phyloP scores from a whole-genome alignment of 306 rosid species.

The Cotoneaster glaucophyllus region DNA sequence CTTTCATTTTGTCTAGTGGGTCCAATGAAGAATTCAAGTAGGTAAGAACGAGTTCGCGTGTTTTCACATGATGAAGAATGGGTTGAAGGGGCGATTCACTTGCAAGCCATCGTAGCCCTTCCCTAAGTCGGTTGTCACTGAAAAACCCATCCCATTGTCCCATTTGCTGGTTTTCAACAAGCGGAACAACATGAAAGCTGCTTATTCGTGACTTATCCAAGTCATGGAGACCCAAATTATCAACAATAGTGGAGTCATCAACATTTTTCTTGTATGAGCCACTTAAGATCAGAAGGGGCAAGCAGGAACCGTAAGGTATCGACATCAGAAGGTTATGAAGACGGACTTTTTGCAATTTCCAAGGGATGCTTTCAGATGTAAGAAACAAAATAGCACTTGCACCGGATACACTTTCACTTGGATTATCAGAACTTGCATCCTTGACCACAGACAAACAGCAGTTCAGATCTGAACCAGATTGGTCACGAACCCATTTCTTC shows the following conservation, averaged over 20 bases:
- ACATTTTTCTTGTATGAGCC: conserved; percentile 25
- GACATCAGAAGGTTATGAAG: conserved; percentile 63
- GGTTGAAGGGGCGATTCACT: conserved; percentile 73
- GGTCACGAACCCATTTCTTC: conserved; percentile 61
- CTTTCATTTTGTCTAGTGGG: conserved; percentile 29
- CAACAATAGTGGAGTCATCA: conserved; percentile 34
- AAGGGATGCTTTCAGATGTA: conserved; percentile 53
- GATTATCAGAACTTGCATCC: conserved; percentile 42
- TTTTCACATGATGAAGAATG: conserved; percentile 34
- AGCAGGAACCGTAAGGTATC: conserved; percentile 61
- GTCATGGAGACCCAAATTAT: conserved; percentile 55
- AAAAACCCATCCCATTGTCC: conserved; percentile 52
- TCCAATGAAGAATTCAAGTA: conserved; percentile 51
- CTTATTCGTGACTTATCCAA: conserved; percentile 57
- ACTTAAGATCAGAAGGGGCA: conserved; percentile 79
- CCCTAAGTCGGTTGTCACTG: conserved; percentile 60
- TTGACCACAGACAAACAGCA: conserved; percentile 77
- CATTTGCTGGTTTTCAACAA: conserved; percentile 42
- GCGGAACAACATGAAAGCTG: conserved; percentile 53
- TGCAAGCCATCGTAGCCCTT: conserved; percentile 87
- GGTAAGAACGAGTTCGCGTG: conserved; percentile 50
- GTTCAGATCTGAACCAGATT: conserved; percentile 37
- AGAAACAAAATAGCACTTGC: conserved; percentile 72
- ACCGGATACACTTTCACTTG: conserved; percentile 52
- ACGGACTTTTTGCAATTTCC: conserved; percentile 51